A percentile compares a stretch with the other conserved stretches of the same genome.
These are phyloP conservation scores for Hanseniaspora nectarophila DNA, from an alignment of 805 yeast species.

Conservation along the genomic window DNA sequence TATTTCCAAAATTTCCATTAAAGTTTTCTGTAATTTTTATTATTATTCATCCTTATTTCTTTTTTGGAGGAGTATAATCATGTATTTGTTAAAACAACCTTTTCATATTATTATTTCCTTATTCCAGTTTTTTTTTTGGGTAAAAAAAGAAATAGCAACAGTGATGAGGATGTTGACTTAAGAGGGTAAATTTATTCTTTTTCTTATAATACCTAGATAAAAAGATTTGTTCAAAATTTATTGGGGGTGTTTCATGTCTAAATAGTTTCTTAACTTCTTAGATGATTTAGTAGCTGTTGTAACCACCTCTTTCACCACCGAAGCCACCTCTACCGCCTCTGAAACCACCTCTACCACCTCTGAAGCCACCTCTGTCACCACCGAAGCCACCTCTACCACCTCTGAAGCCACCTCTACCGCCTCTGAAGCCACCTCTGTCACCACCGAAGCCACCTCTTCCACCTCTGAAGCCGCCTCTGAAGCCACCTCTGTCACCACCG, in stretches of 20 bases:
- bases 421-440: conserved; percentile 33
- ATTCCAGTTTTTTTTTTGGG: too few relatives aligned
- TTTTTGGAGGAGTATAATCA: too few relatives aligned
- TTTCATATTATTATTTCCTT: too few relatives aligned
- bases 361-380: conserved; percentile 33
- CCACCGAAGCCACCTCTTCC: conserved; percentile 33
- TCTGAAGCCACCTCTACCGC: conserved; percentile 32
- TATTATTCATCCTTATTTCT: neutral
- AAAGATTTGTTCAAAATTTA: neutral
- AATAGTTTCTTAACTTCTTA: too few relatives aligned
- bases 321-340: conserved; percentile 8
- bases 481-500: conserved; percentile 35
- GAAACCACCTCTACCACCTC: conserved; percentile 34
- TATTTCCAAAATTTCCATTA: neutral
- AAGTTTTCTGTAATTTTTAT: neutral
- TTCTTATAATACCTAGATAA: neutral
- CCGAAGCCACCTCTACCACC: conserved; percentile 28
- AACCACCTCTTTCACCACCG: conserved; percentile 12
- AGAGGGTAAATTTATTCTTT: too few relatives aligned
- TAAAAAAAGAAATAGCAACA: too few relatives aligned
- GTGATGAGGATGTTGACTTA: too few relatives aligned
- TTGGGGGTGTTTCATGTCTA: too few relatives aligned
- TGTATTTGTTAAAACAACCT: too few relatives aligned
- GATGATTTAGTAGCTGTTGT: conserved; percentile 12
- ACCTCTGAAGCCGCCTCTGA: conserved; percentile 32